Base-by-base conservation (phyloP, 768 basidiomycete genomes). In the Hortiboletus campestris region DNA sequence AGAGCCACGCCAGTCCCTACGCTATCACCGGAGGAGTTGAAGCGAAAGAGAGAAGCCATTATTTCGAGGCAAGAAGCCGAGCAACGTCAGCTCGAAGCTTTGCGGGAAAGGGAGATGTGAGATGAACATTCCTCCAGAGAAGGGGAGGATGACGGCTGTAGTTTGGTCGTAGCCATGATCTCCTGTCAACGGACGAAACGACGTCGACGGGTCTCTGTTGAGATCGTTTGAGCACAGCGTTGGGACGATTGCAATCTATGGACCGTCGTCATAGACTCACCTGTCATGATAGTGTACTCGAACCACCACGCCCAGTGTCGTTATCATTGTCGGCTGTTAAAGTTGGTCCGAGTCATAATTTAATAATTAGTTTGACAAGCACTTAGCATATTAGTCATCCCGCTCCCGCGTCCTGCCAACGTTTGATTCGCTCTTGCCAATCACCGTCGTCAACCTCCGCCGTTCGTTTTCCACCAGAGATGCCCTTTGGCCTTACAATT, bases 401-500 rank as follows among this genome's bases (percentile, higher is more conserved):
- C 42, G 20, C 58, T 55, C 51, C 52, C 56, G 41, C 46, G 41
- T 51, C 28, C 35, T 39, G 55, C 60, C 60, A 69, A 53, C 49
- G 39, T 57, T n/a, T 56, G 57, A 60, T 67, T 67, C 51, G 43
- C 48, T 66, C 60, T 67, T 68, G 61, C 22, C 59, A 67, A 61
- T 72, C 56, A 60, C 60, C 53, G 63, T 57, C 66, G 60, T 66
- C 47, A 14, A 62, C 69, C 62, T 59, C 49, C 40, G 47, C 44
- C 47, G 55, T 67, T 63, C 44, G 57, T 49, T 50, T 55, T 58
- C 53, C 17, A 51, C 31, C 11, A 46, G 49, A 53, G 3, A 89
- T 89, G 88, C 76, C 84, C 22, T 90, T 89, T 64, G 88, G 86
- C 69, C 80, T 90, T 42, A 85, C 82, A 42, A 89, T 90, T 71